Base-by-base conservation (phyloP, 1,139 yeast species). In the Geotrichum klebahnii region DNA sequence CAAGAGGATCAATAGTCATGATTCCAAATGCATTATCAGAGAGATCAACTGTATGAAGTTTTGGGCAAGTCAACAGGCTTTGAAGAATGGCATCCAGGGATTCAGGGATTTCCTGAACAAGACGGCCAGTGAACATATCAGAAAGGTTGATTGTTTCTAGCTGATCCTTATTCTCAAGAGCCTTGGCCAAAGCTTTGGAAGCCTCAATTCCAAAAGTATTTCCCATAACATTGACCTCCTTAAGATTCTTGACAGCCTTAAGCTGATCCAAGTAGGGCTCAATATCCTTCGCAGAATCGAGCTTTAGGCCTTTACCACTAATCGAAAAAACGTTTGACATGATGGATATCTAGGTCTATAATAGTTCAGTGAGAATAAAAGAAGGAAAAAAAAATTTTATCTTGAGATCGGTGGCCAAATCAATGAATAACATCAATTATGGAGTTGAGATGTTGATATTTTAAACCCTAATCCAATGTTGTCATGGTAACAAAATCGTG, bases 21-120 rank as follows among this genome's bases (percentile, higher is more conserved):
- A 92, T 82, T 8, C 99, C 99, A 67, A 92, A 85, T 0, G 99
- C 99, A 67, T 92, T 92, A 68, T 92, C 98, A 62, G 96, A 84
- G 57, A 94, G 75, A 67, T 92, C 85, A 54, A 92, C 73, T 41
- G 89, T 81, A 57, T 77, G 78, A 60, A 92, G 77, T 35, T 83
- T 76, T 50, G 82, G 78, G 60, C 87, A 82, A 58, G 79, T 70
- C 60, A 86, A 72, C 49, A 92, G 75, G 1, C 86, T 84, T 19
- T 90, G 86, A 57, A 90, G 77, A 54, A 92, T 73, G 59, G 76
- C 74, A 53, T 78, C 79, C 65, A 92, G 76, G 5, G 96, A 82
- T 58, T 80, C 78, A 28, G 97, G 98, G 58, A 94, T 95, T 69
- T 92, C 99, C 52, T 92, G 92, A 61, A 89, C 88, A 59, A 92